Evolutionary conservation across 1,284 basidiomycete genomes (phyloP).

Genomic region (Cutaneotrichosporon cavernicola): DNA sequence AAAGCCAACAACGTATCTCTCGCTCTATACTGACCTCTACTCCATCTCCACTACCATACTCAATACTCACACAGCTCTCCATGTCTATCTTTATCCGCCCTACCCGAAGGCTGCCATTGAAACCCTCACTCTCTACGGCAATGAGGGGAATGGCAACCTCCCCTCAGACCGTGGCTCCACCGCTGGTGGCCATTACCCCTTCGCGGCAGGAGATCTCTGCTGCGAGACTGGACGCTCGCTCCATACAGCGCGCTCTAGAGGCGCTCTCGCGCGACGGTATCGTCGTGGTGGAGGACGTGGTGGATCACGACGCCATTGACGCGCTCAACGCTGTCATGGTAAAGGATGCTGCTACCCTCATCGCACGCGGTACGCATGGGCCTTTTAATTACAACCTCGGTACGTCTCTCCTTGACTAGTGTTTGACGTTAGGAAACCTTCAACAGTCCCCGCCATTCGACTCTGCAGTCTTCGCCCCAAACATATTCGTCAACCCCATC

Average conservation of each 20-base stretch:
- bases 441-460: constrained; percentile 17
- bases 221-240: neutral
- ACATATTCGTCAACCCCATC: constrained; percentile 16
- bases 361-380: constrained; percentile 15
- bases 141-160: neutral
- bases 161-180: neutral
- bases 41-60: too few species aligned
- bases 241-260: constrained; percentile 10
- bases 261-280: constrained; percentile 19
- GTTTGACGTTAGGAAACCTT: neutral
- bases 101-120: too few species aligned
- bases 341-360: constrained; percentile 9
- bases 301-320: constrained; percentile 10
- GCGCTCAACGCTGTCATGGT: constrained; percentile 17
- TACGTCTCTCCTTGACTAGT: neutral
- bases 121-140: too few species aligned
- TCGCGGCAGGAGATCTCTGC: neutral
- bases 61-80: too few species aligned
- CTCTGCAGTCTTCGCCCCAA: constrained; percentile 5
- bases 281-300: constrained; percentile 17
- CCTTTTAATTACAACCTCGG: constrained; percentile 22
- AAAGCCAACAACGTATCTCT: too few species aligned
- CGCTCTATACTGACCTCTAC: too few species aligned
- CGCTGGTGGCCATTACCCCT: neutral
- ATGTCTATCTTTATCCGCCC: too few species aligned